Evolutionary conservation across 2,329 filamentous ascomycete species (phyloP).

Genomic region (Alternaria sp.): DNA sequence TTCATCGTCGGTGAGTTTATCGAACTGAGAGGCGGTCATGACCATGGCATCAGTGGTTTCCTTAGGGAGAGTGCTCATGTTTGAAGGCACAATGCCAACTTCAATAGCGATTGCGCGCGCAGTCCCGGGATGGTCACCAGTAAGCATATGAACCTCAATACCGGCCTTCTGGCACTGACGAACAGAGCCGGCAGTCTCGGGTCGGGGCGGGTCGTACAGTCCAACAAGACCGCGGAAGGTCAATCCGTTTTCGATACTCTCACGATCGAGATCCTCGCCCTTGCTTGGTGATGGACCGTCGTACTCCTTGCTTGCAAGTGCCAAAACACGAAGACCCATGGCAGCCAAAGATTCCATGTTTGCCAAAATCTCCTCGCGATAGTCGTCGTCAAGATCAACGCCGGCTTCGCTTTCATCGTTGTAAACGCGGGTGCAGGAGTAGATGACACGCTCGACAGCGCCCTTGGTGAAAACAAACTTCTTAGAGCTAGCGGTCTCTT

Average conservation of each 20-base stretch:
- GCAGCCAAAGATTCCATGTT: conserved; percentile 74
- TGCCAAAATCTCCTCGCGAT: conserved; percentile 64
- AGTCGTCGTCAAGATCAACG: conserved; percentile 58
- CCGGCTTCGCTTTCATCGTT: conserved; percentile 54
- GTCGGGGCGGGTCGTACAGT: conserved; percentile 84
- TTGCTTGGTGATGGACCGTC: conserved; percentile 51
- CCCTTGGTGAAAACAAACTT: conserved; percentile 68
- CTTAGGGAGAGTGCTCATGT: conserved; percentile 49
- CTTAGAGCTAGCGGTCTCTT: conserved; percentile 45
- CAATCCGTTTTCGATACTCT: conserved; percentile 71
- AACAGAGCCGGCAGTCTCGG: conserved; percentile 71
- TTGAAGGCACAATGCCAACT: conserved; percentile 54
- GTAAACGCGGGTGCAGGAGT: conserved; percentile 63
- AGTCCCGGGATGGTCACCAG: conserved; percentile 56
- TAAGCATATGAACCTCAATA: conserved; percentile 58
- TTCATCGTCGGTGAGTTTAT: conserved; percentile 53
- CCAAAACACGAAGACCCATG: conserved; percentile 73
- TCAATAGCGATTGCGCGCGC: conserved; percentile 57
- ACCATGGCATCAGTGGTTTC: conserved; percentile 40
- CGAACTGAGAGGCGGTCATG: conserved; percentile 52
- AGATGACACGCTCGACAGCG: conserved; percentile 70
- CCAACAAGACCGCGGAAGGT: conserved; percentile 80
- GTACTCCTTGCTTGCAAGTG: conserved; percentile 64
- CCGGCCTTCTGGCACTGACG: conserved; percentile 39
- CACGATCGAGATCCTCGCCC: conserved; percentile 58